Evolutionary conservation across 2,329 filamentous ascomycete species (phyloP).

Genomic region (Pseudogymnoascus sp.): DNA sequence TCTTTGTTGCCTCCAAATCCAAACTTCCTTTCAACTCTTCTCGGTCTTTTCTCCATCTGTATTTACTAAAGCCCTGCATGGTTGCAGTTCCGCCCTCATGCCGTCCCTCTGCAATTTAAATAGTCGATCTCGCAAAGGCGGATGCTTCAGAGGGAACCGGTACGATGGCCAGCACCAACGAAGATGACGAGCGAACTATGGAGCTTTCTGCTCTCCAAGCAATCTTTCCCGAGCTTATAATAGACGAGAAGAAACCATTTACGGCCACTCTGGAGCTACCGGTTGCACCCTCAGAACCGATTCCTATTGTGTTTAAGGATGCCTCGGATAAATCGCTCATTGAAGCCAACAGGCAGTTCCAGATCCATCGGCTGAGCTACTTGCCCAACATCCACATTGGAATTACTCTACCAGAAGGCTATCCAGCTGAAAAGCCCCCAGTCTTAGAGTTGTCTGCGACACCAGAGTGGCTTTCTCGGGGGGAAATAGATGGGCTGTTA

Average conservation of each 20-base stretch:
- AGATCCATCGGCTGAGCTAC: constrained; percentile 29
- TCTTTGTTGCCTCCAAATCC: neutral
- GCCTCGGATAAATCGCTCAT: constrained; percentile 17
- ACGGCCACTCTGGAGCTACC: constrained; percentile 45
- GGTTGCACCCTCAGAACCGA: constrained; percentile 43
- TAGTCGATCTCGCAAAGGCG: neutral
- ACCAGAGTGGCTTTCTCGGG: constrained; percentile 47
- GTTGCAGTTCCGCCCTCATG: neutral
- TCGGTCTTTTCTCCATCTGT: neutral
- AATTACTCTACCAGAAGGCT: constrained; percentile 47
- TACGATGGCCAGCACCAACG: constrained; percentile 37
- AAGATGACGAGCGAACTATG: constrained; percentile 50
- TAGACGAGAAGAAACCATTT: constrained; percentile 36
- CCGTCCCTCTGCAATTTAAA: neutral
- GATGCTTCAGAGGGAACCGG: neutral
- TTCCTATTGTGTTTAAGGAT: constrained; percentile 29
- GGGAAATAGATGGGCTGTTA: constrained; percentile 41
- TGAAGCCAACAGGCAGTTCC: constrained; percentile 35
- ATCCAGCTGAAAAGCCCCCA: constrained; percentile 47
- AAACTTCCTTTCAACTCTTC: neutral
- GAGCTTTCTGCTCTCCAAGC: constrained; percentile 54
- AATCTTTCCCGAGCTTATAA: constrained; percentile 58
- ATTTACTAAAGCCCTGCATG: neutral
- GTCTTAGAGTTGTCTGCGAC: constrained; percentile 41
- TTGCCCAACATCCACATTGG: constrained; percentile 48